Base-by-base conservation (phyloP, 2,329 filamentous ascomycete species). In the Colletotrichum sp. region DNA sequence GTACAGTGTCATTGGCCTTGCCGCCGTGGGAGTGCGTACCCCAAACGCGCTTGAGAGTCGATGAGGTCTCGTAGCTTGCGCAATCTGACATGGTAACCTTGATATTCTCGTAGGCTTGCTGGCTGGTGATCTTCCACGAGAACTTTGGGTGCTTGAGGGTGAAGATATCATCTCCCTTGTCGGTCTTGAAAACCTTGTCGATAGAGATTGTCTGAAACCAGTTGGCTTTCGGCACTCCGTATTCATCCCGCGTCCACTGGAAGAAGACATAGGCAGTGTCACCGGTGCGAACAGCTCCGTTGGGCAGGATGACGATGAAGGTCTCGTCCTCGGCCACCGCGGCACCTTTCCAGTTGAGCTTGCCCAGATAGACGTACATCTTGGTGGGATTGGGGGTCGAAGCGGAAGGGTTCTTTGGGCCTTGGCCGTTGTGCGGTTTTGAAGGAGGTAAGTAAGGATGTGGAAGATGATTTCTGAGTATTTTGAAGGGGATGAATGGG, bases 181-280 rank as follows among this genome's bases (percentile, higher is more conserved):
- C 31, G 29, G 21, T 67, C 51, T 58, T 67, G 33, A 24, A 67
- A 27, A 58, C 51, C 21, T 67, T 58, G 21, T 58, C 51, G 4
- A 67, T 29, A 3, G n/a, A 21, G 16, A 67, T 54, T 8, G 43
- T 43, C 47, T 57, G 64, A 6, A 67, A 67, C 47, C 64, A 67
- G 21, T 67, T 66, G 51, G 64, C 47, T 51, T 66, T 66, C 21
- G 38, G 13, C 3, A 34, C 31, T 16, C 64, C 51, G 11, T 29
- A 29, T 18, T 51, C 64, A 24, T 66, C 64, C 11, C 21, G 27
- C 8, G 66, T 69, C 66, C 66, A 69, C 29, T 69, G 66, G 2
- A 61, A 69, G 57, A 69, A 69, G n/a, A 62, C 24, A 27, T 62
- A 69, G 33, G 66, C 66, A 11, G 66, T 31, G n/a, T 69, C 66